Percentiles rank a stretch among this genome's conserved stretches.
phyloP scores from a whole-genome alignment of 768 basidiomycete genomes.

The Trametes elegans region DNA sequence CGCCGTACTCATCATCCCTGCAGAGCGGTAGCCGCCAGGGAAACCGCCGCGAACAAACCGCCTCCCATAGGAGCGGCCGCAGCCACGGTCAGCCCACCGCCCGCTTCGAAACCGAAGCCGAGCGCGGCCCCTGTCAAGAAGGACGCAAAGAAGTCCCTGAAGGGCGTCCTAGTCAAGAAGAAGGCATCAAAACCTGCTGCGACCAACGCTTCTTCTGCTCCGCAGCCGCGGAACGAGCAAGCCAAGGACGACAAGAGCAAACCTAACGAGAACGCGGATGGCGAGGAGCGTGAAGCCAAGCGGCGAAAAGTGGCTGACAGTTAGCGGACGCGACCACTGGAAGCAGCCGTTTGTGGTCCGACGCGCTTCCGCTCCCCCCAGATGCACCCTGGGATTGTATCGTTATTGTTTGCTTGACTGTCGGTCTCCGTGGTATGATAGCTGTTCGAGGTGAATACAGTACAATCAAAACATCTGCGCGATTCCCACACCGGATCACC shows the following conservation, averaged over 20 bases:
- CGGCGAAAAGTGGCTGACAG: slow-evolving; percentile 50
- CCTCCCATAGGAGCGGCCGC: slow-evolving; percentile 32
- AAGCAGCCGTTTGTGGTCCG: neutral
- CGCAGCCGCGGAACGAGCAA: slow-evolving; percentile 1
- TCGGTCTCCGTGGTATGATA: neutral
- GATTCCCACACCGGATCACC: slow-evolving; percentile 2
- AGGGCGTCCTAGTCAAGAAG: slow-evolving; percentile 81
- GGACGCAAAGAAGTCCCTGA: slow-evolving; percentile 63
- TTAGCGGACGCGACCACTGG: slow-evolving; percentile 16
- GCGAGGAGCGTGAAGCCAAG: slow-evolving; percentile 46
- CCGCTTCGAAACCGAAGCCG: slow-evolving; percentile 23
- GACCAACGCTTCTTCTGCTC: slow-evolving; percentile 1
- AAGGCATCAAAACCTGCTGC: slow-evolving; percentile 47
- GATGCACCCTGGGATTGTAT: neutral
- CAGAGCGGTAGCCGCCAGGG: slow-evolving; percentile 75
- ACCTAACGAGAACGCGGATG: slow-evolving; percentile 1
- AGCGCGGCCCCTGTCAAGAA: slow-evolving; percentile 46
- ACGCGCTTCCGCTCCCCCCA: neutral
- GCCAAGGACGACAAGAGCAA: slow-evolving; percentile 19
- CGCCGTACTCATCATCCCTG: neutral
- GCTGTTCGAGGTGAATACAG: neutral
- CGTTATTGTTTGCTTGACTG: neutral
- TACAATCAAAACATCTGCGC: neutral
- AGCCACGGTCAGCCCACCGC: slow-evolving; percentile 29
- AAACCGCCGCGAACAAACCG: slow-evolving; percentile 37